Percentiles rank a stretch among this genome's conserved stretches.
These are phyloP conservation scores for Fragilaria radians DNA, from an alignment of 108 stramenopile genomes.

Conservation along the genomic window DNA sequence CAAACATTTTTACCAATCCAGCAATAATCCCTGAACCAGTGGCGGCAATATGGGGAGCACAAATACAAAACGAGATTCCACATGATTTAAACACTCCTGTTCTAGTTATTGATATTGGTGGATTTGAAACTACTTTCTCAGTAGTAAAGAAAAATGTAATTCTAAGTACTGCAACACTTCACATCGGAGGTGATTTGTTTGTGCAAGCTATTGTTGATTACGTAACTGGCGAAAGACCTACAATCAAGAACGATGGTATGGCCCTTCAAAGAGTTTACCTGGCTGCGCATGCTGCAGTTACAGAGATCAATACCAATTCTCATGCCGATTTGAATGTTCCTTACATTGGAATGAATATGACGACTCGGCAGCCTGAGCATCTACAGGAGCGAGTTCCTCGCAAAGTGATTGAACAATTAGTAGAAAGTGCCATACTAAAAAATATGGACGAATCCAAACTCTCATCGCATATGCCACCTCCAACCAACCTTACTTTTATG, in stretches of 20 bases:
- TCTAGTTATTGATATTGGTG: slow-evolving; percentile 71
- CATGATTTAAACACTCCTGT: slow-evolving; percentile 12
- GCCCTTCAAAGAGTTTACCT: slow-evolving; percentile 12
- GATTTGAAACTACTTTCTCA: slow-evolving; percentile 35
- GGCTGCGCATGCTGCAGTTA: slow-evolving; percentile 28
- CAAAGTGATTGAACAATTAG: slow-evolving; percentile 44
- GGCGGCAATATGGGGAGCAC: slow-evolving; percentile 66
- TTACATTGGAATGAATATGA: slow-evolving; percentile 45
- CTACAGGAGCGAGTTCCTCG: slow-evolving; percentile 57
- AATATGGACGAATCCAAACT: slow-evolving; percentile 22
- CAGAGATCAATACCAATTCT: slow-evolving; percentile 55
- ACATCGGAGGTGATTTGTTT: slow-evolving; percentile 61
- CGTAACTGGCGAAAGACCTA: slow-evolving; percentile 23
- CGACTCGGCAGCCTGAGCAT: slow-evolving; percentile 43
- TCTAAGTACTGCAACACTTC: slow-evolving; percentile 22
- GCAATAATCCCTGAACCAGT: slow-evolving; percentile 58
- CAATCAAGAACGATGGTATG: slow-evolving; percentile 20
- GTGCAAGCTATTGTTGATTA: slow-evolving; percentile 45
- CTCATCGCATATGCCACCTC: slow-evolving; percentile 53
- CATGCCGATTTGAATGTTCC: slow-evolving; percentile 60
- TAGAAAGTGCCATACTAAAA: slow-evolving; percentile 28
- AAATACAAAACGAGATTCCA: slow-evolving; percentile 12
- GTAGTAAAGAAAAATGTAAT: slow-evolving; percentile 45
- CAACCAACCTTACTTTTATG: slow-evolving; percentile 37
- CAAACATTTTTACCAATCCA: slow-evolving; percentile 11